Evolutionary conservation across 495 filamentous ascomycete species (phyloP).

Genomic region (Hyaloscypha hepaticicola): DNA sequence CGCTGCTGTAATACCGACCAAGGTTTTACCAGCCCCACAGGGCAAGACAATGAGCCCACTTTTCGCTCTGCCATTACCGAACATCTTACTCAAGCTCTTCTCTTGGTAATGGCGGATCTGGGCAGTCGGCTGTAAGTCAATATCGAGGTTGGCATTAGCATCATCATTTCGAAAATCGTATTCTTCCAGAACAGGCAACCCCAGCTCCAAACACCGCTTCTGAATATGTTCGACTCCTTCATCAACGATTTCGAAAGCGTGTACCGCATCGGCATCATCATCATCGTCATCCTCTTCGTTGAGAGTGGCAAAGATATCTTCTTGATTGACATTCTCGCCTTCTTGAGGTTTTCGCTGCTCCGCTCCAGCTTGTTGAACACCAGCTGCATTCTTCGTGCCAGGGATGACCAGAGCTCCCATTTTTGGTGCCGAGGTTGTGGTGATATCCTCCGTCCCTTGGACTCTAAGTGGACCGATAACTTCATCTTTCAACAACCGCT

Average conservation of each 20-base stretch:
- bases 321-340: slow-evolving; percentile 33
- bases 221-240: slow-evolving; percentile 79
- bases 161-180: slow-evolving; percentile 97
- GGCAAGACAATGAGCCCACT: slow-evolving; percentile 97
- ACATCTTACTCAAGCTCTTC: slow-evolving; percentile 97
- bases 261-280: slow-evolving; percentile 82
- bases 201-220: slow-evolving; percentile 83
- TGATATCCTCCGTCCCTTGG: slow-evolving; percentile 64
- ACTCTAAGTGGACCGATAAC: slow-evolving; percentile 64
- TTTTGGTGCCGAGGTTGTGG: slow-evolving; percentile 77
- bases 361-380: slow-evolving; percentile 62
- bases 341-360: slow-evolving; percentile 34
- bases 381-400: slow-evolving; percentile 89
- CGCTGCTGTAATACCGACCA: slow-evolving; percentile 95
- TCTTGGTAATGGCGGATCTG: slow-evolving; percentile 93
- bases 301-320: slow-evolving; percentile 57
- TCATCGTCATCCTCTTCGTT: slow-evolving; percentile 87
- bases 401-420: slow-evolving; percentile 92
- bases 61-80: slow-evolving; percentile 94
- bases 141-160: slow-evolving; percentile 84
- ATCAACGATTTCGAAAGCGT: slow-evolving; percentile 89
- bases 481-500: slow-evolving; percentile 73
- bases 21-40: slow-evolving; percentile 94
- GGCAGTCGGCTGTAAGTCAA: slow-evolving; percentile 81
- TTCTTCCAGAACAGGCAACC: slow-evolving; percentile 87